Percentiles rank a stretch among this genome's conserved stretches.
Evolutionary conservation across 331 rosid genomes (phyloP).

Genomic region (Ulmus americana): DNA sequence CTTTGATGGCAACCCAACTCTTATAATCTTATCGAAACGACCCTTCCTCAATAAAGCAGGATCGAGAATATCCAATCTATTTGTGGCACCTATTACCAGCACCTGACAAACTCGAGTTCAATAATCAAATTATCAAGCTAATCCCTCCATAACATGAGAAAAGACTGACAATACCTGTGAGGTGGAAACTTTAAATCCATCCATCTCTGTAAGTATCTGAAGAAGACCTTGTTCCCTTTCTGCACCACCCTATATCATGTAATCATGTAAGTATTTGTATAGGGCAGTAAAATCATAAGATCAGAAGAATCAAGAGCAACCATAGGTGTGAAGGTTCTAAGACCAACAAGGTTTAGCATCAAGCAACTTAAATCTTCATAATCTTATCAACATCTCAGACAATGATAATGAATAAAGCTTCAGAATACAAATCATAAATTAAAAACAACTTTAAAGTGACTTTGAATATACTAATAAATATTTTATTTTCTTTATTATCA

Average conservation of each 20-base stretch:
- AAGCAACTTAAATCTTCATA: background rate
- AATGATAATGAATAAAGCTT: background rate
- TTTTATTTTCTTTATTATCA: background rate
- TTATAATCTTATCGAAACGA: slow-evolving; percentile 94
- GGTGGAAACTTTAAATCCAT: slow-evolving; percentile 93
- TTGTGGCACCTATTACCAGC: slow-evolving; percentile 93
- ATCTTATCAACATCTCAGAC: background rate
- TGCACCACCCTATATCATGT: slow-evolving; percentile 74
- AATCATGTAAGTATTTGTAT: slow-evolving; percentile 10
- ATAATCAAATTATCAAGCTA: slow-evolving; percentile 6
- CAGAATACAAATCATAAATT: background rate
- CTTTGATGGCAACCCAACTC: slow-evolving; percentile 96
- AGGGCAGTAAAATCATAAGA: background rate
- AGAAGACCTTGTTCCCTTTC: slow-evolving; percentile 96
- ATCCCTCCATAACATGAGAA: slow-evolving; percentile 3
- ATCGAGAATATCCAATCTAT: slow-evolving; percentile 94
- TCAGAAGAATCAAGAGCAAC: background rate
- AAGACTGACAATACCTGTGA: slow-evolving; percentile 51
- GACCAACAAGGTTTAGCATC: slow-evolving; percentile 1
- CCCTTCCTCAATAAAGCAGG: slow-evolving; percentile 97
- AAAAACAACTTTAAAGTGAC: background rate
- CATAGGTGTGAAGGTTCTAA: background rate
- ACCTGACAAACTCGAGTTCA: slow-evolving; percentile 51
- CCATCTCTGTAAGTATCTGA: slow-evolving; percentile 94
- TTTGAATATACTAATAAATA: background rate